Percentiles rank a stretch among this genome's conserved stretches.
Conservation (phyloP, 2,329 filamentous ascomycete species). For the Penicillium sp. region DNA sequence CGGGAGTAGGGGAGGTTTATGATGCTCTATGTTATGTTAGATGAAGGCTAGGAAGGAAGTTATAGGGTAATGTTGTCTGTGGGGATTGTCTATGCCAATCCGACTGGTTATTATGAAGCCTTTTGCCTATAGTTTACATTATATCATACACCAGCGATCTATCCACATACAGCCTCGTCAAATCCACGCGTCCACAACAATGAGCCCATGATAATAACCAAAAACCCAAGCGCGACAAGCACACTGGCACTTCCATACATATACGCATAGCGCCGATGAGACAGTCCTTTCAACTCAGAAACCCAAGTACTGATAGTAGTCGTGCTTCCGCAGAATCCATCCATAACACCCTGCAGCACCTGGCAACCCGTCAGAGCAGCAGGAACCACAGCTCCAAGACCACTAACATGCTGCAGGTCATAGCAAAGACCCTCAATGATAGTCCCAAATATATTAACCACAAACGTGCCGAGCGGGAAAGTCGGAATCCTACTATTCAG, state of each 20-base stretch:
- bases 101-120: neutral
- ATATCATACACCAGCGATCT: neutral
- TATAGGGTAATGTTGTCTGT: neutral
- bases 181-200: constrained; percentile 53
- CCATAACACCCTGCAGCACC: constrained; percentile 63
- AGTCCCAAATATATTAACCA: constrained; percentile 75
- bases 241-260: constrained; percentile 53
- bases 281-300: constrained; percentile 56
- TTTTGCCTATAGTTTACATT: neutral
- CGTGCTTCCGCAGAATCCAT: constrained; percentile 66
- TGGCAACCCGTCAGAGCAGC: constrained; percentile 57
- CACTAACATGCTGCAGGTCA: constrained; percentile 69
- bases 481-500: constrained; percentile 66
- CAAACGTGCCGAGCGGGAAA: constrained; percentile 85
- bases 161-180: constrained; percentile 33
- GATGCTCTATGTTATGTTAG: neutral
- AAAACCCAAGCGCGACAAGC: constrained; percentile 45
- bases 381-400: constrained; percentile 43
- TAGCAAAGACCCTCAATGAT: constrained; percentile 71
- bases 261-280: constrained; percentile 59
- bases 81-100: neutral
- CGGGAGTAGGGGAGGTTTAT: neutral
- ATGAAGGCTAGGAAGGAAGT: neutral
- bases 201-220: constrained; percentile 57
- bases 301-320: constrained; percentile 69